Base-by-base conservation (phyloP, 2,329 filamentous ascomycete species). In the Nothopassalora personata region DNA sequence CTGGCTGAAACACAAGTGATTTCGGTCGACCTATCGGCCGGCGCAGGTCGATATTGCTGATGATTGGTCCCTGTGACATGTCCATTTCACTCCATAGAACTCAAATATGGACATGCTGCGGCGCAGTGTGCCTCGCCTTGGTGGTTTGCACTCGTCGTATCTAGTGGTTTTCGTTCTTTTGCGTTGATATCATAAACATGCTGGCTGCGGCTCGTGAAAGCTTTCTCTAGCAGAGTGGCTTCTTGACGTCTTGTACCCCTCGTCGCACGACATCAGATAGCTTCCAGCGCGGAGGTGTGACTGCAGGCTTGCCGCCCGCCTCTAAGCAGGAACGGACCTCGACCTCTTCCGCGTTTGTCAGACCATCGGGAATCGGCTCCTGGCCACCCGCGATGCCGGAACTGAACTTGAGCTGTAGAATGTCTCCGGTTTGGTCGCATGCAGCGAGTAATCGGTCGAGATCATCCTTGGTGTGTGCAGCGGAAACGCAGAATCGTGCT, bases 381-480 rank as follows among this genome's bases (percentile, higher is more conserved):
- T 89, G 85, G 58, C 94, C 94, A 64, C 94, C 94, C 11, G 94
- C 93, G 69, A 97, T 85, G 66, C 94, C 94, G 13, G 90, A 95
- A n/a, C 91, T 96, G 77, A 96, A 97, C 79, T 97, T 97, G 72
- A 99, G 82, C 76, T 97, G 92, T 57, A 99, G 79, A 23, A 96
- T 83, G 65, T 96, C 90, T 58, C 93, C 92, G 58, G 97, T 86
- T 75, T 97, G 90, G 71, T 97, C 91, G 70, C 93, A 97, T 15
- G 94, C 94, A 4, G 85, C 82, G 53, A 99, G 80, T 60, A 99
- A 79, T 52, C 93, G 86, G 74, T 99, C 94, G 69, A 99, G 83
- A 73, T 99, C 94, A 53, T 99, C 94, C 80, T 99, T 99, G 76
- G 95, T 99, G 80, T 99, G 94, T 1, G 94, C 91, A 1, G 94